Conservation (phyloP, 129 eudicot species). For the Centella asiatica region DNA sequence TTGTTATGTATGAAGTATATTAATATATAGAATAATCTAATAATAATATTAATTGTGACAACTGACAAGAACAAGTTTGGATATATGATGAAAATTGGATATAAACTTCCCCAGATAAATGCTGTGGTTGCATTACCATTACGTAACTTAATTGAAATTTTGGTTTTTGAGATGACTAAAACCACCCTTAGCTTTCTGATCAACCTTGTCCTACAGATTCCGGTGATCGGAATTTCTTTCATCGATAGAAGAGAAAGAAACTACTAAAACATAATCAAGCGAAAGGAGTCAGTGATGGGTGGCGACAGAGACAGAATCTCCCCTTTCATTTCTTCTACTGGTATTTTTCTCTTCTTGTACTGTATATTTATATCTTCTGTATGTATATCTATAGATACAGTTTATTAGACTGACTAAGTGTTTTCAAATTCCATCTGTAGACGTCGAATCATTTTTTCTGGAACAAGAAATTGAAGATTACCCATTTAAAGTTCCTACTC, state of each 20-base stretch:
- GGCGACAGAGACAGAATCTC: constrained; percentile 36
- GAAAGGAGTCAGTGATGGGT: constrained; percentile 26
- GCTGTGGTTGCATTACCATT: too few relatives aligned
- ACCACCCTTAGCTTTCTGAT: neutral
- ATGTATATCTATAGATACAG: neutral
- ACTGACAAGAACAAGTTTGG: too few relatives aligned
- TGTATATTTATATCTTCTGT: neutral
- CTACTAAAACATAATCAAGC: neutral
- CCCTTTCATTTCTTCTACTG: constrained; percentile 12
- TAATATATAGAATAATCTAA: too few relatives aligned
- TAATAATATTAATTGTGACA: too few relatives aligned
- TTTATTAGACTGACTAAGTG: neutral
- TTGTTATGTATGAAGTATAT: too few relatives aligned
- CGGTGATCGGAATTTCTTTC: neutral
- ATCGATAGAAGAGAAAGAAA: neutral
- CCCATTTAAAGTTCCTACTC: constrained; percentile 11
- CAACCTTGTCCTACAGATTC: too few relatives aligned
- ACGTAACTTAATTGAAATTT: too few relatives aligned
- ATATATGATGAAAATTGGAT: too few relatives aligned
- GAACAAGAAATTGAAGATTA: constrained; percentile 16
- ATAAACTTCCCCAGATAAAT: too few relatives aligned
- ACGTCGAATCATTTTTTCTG: constrained; percentile 18
- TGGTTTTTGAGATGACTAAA: too few relatives aligned
- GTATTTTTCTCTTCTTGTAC: constrained; percentile 8
- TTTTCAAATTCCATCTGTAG: constrained; percentile 24